phyloP scores from a whole-genome alignment of 1,139 yeast species.

The Yamadazyma taylorii region DNA sequence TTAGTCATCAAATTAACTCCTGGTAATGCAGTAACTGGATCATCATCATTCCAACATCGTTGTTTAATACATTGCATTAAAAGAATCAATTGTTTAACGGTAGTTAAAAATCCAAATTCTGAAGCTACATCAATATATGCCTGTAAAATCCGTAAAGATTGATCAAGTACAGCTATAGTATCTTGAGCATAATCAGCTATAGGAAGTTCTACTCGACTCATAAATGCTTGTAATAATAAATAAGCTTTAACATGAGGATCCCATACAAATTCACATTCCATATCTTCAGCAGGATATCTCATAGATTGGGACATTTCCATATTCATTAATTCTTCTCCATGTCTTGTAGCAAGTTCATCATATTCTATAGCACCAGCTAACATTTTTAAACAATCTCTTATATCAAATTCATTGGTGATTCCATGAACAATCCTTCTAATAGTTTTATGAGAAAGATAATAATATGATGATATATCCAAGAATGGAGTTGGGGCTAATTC shows the following conservation, averaged over 20 bases:
- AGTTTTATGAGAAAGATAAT: conserved; percentile 90
- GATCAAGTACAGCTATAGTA: conserved; percentile 90
- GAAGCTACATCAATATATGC: conserved; percentile 90
- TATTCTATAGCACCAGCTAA: conserved; percentile 84
- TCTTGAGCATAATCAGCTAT: conserved; percentile 96
- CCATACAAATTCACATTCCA: conserved; percentile 73
- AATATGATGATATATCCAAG: conserved; percentile 83
- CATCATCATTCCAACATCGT: conserved; percentile 82
- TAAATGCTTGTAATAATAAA: conserved; percentile 80
- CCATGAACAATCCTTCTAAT: conserved; percentile 64
- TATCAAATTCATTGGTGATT: conserved; percentile 50
- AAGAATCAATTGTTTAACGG: conserved; percentile 60
- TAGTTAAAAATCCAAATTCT: conserved; percentile 69
- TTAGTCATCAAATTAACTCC: conserved; percentile 48
- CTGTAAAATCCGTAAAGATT: conserved; percentile 88
- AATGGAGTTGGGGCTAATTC: conserved; percentile 72
- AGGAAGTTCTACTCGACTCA: conserved; percentile 82
- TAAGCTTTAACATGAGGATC: conserved; percentile 95
- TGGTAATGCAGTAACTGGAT: conserved; percentile 68
- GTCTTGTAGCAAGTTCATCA: conserved; percentile 90
- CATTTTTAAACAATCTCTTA: conserved; percentile 70
- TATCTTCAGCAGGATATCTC: conserved; percentile 72
- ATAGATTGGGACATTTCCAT: conserved; percentile 83
- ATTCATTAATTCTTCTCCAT: conserved; percentile 91
- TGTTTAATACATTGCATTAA: conserved; percentile 90